These are phyloP conservation scores for Exophiala calicioides DNA, from an alignment of 2,329 filamentous ascomycete species.

Conservation along the genomic window DNA sequence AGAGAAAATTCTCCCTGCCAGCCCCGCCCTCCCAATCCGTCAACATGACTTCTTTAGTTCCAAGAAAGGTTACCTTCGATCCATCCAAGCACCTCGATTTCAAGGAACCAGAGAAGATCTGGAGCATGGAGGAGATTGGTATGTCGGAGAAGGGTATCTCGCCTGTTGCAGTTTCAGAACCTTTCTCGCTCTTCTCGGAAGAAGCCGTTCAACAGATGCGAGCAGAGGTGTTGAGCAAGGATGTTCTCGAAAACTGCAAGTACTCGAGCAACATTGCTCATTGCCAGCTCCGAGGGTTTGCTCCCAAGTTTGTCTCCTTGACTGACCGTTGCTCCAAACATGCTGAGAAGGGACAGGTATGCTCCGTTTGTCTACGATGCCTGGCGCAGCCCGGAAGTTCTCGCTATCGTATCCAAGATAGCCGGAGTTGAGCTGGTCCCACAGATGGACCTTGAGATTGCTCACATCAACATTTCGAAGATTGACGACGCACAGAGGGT, in stretches of 20 bases:
- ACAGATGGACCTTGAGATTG: slow-evolving; percentile 59
- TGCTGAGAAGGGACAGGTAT: slow-evolving; percentile 43
- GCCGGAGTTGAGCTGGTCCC: slow-evolving; percentile 61
- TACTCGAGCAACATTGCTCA: slow-evolving; percentile 58
- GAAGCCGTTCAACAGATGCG: slow-evolving; percentile 63
- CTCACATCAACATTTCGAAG: slow-evolving; percentile 58
- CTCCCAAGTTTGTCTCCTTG: slow-evolving; percentile 50
- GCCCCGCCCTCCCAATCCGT: neutral
- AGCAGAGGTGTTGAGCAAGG: slow-evolving; percentile 57
- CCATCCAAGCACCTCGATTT: slow-evolving; percentile 57
- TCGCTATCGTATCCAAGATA: slow-evolving; percentile 56
- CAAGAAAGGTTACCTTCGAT: slow-evolving; percentile 45
- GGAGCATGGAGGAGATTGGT: slow-evolving; percentile 65
- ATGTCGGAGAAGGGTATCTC: slow-evolving; percentile 59
- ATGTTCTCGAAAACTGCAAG: slow-evolving; percentile 57
- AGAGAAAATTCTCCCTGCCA: slow-evolving; percentile 19
- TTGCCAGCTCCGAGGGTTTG: slow-evolving; percentile 55
- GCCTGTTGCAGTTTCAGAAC: slow-evolving; percentile 61
- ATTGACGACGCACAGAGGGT: slow-evolving; percentile 31
- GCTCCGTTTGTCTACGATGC: slow-evolving; percentile 63
- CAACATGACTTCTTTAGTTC: slow-evolving; percentile 29
- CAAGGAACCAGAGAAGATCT: slow-evolving; percentile 50
- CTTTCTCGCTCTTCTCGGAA: slow-evolving; percentile 62
- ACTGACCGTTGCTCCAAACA: slow-evolving; percentile 15
- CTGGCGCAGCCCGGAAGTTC: slow-evolving; percentile 57